Percentiles rank a stretch among this genome's conserved stretches.
Conservation (phyloP, 306 rosid genomes). For the Pyrus pyrifolia region DNA sequence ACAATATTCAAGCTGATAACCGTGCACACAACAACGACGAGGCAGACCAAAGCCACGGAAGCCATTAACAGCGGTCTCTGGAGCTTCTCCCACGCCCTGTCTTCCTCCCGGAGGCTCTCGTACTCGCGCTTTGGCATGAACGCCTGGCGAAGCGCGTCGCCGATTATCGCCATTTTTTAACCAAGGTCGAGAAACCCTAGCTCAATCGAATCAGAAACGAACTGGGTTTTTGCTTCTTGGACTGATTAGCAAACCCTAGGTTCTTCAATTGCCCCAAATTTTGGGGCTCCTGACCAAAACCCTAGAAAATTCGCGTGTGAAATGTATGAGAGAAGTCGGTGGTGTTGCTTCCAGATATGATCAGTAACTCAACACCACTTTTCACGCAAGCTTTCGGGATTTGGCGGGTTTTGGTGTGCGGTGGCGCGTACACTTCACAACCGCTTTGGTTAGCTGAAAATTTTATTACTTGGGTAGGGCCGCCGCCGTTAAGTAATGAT, state of each 20-base stretch:
- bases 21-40: slow-evolving; percentile 33
- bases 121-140: slow-evolving; percentile 94
- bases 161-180: slow-evolving; percentile 58
- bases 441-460: neutral
- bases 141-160: slow-evolving; percentile 94
- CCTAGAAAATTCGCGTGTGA: neutral
- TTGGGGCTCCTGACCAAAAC: slow-evolving; percentile 1
- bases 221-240: neutral
- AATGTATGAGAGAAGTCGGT: neutral
- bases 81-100: slow-evolving; percentile 78
- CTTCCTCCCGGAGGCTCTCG: slow-evolving; percentile 77
- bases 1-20: slow-evolving; percentile 63
- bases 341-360: neutral
- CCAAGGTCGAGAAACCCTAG: neutral
- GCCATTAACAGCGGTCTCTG: slow-evolving; percentile 53
- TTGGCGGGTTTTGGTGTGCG: slow-evolving; percentile 6
- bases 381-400: neutral
- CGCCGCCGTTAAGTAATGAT: neutral
- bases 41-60: slow-evolving; percentile 21
- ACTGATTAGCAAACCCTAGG: neutral
- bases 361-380: neutral
- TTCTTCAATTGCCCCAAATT: neutral
- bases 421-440: slow-evolving; percentile 13
- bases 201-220: neutral
- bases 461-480: neutral